Base-by-base conservation (phyloP, 2,329 filamentous ascomycete species). In the Colletotrichum sp. region DNA sequence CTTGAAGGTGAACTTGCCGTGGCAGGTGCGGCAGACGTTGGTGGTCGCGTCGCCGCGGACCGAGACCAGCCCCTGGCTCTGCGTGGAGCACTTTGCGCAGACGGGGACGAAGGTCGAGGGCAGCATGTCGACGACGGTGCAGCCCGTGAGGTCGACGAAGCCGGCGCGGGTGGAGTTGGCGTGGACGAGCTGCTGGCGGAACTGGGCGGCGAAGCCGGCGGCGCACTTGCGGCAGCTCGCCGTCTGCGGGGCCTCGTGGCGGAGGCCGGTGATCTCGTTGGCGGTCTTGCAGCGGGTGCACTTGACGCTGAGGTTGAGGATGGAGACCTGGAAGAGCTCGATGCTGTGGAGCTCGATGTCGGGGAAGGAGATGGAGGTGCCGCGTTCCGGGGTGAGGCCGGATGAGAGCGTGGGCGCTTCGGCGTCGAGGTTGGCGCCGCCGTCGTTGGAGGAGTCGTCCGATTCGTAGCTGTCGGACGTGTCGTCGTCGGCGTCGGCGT, bases 51-150 rank as follows among this genome's bases (percentile, higher is more conserved):
- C 94, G 62, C 94, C 95, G 30, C 93, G 90, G 8, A 96, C 94
- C 6, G 94, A 92, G 18, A 93, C 89, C 39, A 97, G 89, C 1
- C 94, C 94, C 6, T 90, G 89, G 77, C 92, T 91, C 2, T 91
- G 80, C 1, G 92, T 94, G 34, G 95, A 97, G 85, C 95, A 98
- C 80, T 91, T 89, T 2, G 91, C 89, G 83, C 95, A 98, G 1
- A 94, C 96, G 18, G 95, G 95, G 34, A 94, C 86, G 85, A 98
- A 96, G 55, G 92, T 93, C 84, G 94, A 96, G 70, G 94, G 93
- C 13, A 97, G 90, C 88, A 97, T 91, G 81, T 97, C 95, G 62
- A 92, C 89, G 10, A 95, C 90, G 8, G 92, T 93, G 84, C 94
- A 96, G 18, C 94, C 94, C 30, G 93, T 90, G 12, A 95, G 85